Evolutionary conservation across 306 rosid species (phyloP), one percentile per base, ranked within the genome.

Genomic region (Acmispon strigosus): DNA sequence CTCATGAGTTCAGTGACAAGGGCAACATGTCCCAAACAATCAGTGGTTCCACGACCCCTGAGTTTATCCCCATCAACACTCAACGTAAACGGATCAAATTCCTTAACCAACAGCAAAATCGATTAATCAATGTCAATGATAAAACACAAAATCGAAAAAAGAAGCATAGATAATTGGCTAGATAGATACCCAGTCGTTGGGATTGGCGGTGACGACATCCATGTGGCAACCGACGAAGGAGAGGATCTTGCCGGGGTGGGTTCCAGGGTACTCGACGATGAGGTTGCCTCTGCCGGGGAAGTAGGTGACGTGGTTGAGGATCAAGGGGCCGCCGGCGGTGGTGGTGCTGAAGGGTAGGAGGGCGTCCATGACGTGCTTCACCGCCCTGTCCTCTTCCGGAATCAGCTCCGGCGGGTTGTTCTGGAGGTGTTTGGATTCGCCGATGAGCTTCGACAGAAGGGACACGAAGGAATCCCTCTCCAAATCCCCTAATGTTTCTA

Each of bases 131-230:
- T 24, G n/a, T 2, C 9, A 69, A 50, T n/a, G 13, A 2, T 4
- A 10, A 19, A 18, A 10, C 4, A 0, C 1, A 19, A 10, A 12
- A 54, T 1, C 37, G 60, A 2, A 64, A 4, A 43, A 53, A 39
- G 2, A 2, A 27, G 1, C 20, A 20, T 10, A 19, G 8, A 71
- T 3, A 20, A n/a, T n/a, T 2, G 14, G 42, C 18, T 48, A 57
- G 37, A 27, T 4, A 49, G 24, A 52, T 52, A 94, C 98, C 99
- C 99, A 94, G 55, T 89, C 88, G 8, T 85, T 72, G 57, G 96
- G 96, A 64, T 87, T 76, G 32, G 97, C 99, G 37, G 99, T 91
- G 73, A 94, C 99, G 5, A 94, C 97, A 70, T 91, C 99, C 99
- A 94, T 84, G 79, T 91, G 99, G 36, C 91, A 87, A 1, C 99